These are phyloP conservation scores for Artemisia argyi DNA, from an alignment of 129 eudicot genomes.

Conservation along the genomic window DNA sequence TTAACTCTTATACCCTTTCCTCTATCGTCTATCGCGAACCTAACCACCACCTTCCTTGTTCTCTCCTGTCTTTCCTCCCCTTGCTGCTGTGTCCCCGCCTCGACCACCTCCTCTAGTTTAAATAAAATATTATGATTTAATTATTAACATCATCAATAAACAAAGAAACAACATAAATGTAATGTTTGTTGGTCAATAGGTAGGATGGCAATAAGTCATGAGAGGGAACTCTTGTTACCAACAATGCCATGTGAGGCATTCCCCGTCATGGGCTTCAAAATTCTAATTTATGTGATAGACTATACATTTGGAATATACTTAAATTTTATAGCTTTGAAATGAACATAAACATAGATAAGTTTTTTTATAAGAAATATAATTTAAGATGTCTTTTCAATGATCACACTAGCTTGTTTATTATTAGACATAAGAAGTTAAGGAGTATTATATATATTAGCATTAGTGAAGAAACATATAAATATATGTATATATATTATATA, in stretches of 20 bases:
- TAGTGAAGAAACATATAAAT: too few species aligned
- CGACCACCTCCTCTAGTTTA: too few species aligned
- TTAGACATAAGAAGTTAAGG: too few species aligned
- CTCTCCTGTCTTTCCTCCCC: too few species aligned
- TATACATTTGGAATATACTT: neutral
- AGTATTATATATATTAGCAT: too few species aligned
- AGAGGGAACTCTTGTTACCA: slow-evolving; percentile 14
- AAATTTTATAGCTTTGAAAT: neutral
- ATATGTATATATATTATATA: too few species aligned
- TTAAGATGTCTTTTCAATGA: neutral
- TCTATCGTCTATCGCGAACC: too few species aligned
- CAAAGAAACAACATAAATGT: slow-evolving; percentile 19
- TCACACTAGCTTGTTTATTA: too few species aligned
- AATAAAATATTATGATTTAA: too few species aligned
- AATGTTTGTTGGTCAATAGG: slow-evolving; percentile 33
- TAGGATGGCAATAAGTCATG: slow-evolving; percentile 22
- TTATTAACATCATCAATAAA: slow-evolving; percentile 5
- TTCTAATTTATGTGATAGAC: neutral
- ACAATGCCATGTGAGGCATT: slow-evolving; percentile 33
- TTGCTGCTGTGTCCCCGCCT: too few species aligned
- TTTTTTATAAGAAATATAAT: neutral
- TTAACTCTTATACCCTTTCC: too few species aligned
- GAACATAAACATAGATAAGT: neutral
- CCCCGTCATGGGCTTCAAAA: slow-evolving; percentile 12
- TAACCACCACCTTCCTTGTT: too few species aligned